Base-by-base conservation (phyloP, 129 eudicot species). In the Pulicaria dysenterica region DNA sequence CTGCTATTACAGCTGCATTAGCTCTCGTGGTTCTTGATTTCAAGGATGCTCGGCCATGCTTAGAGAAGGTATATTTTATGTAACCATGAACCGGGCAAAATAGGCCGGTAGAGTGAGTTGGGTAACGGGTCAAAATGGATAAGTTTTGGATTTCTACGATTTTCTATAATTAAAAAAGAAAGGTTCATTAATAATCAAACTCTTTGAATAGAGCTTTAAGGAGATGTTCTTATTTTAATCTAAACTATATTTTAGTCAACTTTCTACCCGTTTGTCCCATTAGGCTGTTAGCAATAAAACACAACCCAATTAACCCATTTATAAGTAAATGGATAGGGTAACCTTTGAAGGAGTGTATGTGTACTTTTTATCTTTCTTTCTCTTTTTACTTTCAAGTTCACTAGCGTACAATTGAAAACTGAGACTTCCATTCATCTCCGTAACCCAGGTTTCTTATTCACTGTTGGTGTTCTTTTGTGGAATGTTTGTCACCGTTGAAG, bases 21-120 rank as follows among this genome's bases (percentile, higher is more conserved):
- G 98, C 98, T 59, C 95, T 92, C 17, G 84, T 89, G 38, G 98
- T 92, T 83, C 95, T 92, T 73, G 98, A 92, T 81, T 92, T 92
- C 67, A 89, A 89, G 80, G 98, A 92, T 54, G 98, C 98, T 19
- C 79, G 92, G 3, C 95, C 91, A 1, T 80, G 79, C 79, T 78
- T 92, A 40, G 98, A 89, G 58, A 92, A 92, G 96, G 97, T 91
- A 67, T 36, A 43, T 12, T 34, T 41, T 8, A 24, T 38, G 61
- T 51, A 59, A 61, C 34, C 9, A 8, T 12, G 58, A 2, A 15
- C 15, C n/a, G 7, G 24, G 14, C 31, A 48, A 48, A 7, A 67
- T 31, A 9, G 3, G 6, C 31, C 17, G 12, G 64, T 5, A 2
- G 8, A 4, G 6, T 42, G 8, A 3, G 46, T 58, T 34, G 6